phyloP scores from a whole-genome alignment of 2,329 filamentous ascomycete species.

The Cadophora sp. region DNA sequence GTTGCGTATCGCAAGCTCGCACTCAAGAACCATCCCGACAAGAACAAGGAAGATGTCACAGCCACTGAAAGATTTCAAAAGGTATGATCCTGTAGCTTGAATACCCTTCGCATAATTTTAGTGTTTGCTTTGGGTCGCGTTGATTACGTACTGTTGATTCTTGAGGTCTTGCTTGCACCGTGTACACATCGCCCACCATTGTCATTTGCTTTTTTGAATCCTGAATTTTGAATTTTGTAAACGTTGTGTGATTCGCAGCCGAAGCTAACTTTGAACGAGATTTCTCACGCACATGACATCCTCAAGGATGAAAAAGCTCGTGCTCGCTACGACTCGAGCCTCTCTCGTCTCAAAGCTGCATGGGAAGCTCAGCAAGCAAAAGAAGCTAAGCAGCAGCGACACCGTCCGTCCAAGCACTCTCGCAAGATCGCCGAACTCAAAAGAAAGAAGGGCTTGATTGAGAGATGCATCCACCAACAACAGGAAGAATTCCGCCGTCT shows the following conservation, averaged over 20 bases:
- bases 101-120: not conserved
- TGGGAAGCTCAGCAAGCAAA: conserved; percentile 14
- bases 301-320: conserved; percentile 7
- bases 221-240: not conserved
- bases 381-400: conserved; percentile 13
- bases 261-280: conserved; percentile 7
- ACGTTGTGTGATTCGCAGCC: too few species aligned
- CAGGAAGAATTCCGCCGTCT: conserved; percentile 8
- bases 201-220: too few species aligned
- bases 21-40: conserved; percentile 20
- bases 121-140: not conserved
- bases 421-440: conserved; percentile 9
- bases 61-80: conserved; percentile 6
- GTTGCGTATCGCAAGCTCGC: conserved; percentile 5
- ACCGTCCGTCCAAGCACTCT: not conserved
- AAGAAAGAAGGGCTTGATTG: conserved; percentile 3
- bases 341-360: conserved; percentile 10
- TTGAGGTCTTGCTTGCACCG: not conserved
- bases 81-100: not conserved
- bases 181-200: not conserved
- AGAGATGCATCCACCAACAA: not conserved
- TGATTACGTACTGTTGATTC: not conserved
- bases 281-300: conserved; percentile 8
- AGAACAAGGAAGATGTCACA: conserved; percentile 12
- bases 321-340: not conserved